Evolutionary conservation across 495 filamentous ascomycete species (phyloP), one percentile per base, ranked within the genome.

Genomic region (Cenococcum geophilum): DNA sequence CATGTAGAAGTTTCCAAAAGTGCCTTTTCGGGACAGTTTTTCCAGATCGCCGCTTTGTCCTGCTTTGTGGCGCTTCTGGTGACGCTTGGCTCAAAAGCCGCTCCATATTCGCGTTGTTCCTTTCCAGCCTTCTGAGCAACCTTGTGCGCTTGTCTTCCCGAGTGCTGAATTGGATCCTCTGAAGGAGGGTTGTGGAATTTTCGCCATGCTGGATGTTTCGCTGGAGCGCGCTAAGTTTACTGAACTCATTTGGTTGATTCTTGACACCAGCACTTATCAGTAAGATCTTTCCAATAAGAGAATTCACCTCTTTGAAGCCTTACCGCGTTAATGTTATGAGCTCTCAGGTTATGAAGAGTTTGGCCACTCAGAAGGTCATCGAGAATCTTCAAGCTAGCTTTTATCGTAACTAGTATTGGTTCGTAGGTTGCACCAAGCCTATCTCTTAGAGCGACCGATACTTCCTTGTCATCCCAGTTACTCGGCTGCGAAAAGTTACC

Each of bases 351-450:
- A 8, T 16, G 18, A 22, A 49, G 45, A 49, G 45, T 49, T n/a
- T 49, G 45, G 22, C 45, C 45, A 49, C 45, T 49, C 14, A 49
- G 45, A 18, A 49, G 18, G 22, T 49, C 45, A 8, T 49, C 45
- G 1, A 49, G 22, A 22, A 49, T 49, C 45, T 22, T 18, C 18
- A 49, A 22, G 18, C 18, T 18, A 9, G 45, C 45, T 49, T 49
- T 18, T 14, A 49, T 14, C 22, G 45, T 49, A 16, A 22, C 45
- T 22, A 22, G 5, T 8, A 49, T 20, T 22, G 45, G 5, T 22
- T 49, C 22, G 45, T 49, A 49, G 22, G 45, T 20, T 22, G 45
- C 45, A 14, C 45, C 45, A 1, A 49, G 22, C 22, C 45, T 49
- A 18, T 49, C 45, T 22, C n/a, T 22, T 22, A 49, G 16, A 9